These are phyloP conservation scores for Groenewaldozyma salmanticensis DNA, from an alignment of 805 yeast species.

Conservation along the genomic window DNA sequence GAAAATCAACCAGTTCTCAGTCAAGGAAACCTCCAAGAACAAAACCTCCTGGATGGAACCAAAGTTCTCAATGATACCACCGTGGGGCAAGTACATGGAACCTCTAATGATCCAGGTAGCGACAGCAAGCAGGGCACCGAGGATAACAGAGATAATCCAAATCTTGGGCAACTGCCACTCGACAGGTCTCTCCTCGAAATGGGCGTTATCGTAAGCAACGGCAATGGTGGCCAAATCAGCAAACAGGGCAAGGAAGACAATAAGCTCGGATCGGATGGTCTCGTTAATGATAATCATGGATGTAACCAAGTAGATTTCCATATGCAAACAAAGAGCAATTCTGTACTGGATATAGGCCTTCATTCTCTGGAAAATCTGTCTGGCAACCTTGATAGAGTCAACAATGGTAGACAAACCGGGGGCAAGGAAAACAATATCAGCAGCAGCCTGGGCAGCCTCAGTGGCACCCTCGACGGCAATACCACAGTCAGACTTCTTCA, in stretches of 20 bases:
- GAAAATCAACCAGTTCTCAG: slow-evolving; percentile 97
- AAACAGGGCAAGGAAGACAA: slow-evolving; percentile 92
- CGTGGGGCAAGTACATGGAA: slow-evolving; percentile 71
- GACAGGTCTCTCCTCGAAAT: slow-evolving; percentile 85
- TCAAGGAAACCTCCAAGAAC: slow-evolving; percentile 87
- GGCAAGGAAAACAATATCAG: slow-evolving; percentile 91
- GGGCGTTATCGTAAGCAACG: slow-evolving; percentile 96
- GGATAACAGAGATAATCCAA: slow-evolving; percentile 91
- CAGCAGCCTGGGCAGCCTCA: slow-evolving; percentile 95
- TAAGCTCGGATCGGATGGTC: slow-evolving; percentile 77
- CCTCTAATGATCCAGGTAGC: slow-evolving; percentile 95
- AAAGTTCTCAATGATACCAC: slow-evolving; percentile 88
- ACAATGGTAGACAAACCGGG: slow-evolving; percentile 93
- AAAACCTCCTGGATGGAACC: slow-evolving; percentile 91
- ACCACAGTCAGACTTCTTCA: slow-evolving; percentile 94
- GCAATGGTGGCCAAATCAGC: slow-evolving; percentile 97
- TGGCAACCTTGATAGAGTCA: slow-evolving; percentile 88
- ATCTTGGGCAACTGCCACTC: slow-evolving; percentile 96
- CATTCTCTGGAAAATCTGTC: slow-evolving; percentile 99
- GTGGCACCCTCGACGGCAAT: slow-evolving; percentile 98
- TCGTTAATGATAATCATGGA: slow-evolving; percentile 91
- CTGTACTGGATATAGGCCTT: slow-evolving; percentile 97
- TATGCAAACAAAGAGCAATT: slow-evolving; percentile 82
- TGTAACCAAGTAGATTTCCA: slow-evolving; percentile 89
- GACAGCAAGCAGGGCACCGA: slow-evolving; percentile 77